phyloP scores from a whole-genome alignment of 805 yeast species.

The Zygoascus biomembranicola region DNA sequence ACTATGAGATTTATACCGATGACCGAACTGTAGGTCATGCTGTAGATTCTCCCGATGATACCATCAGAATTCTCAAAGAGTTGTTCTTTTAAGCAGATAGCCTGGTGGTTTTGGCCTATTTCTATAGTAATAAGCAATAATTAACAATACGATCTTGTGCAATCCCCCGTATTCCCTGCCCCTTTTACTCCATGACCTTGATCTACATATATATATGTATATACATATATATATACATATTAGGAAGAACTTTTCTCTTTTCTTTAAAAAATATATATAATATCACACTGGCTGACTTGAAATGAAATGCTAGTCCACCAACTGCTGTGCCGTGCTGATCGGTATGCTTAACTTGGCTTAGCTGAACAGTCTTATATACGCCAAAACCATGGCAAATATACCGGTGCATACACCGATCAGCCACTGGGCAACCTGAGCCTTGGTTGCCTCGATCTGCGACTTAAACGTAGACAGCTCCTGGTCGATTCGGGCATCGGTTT shows the following conservation, averaged over 20 bases:
- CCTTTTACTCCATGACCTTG: too few species aligned
- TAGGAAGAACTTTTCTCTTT: too few species aligned
- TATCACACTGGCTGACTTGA: too few species aligned
- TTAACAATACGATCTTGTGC: too few species aligned
- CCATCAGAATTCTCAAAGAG: slow-evolving; percentile 77
- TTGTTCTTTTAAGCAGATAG: slow-evolving; percentile 37
- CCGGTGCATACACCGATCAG: slow-evolving; percentile 97
- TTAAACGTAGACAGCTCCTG: slow-evolving; percentile 93
- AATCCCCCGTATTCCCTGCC: too few species aligned
- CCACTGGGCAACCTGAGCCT: slow-evolving; percentile 98
- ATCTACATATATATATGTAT: too few species aligned
- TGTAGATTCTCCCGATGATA: slow-evolving; percentile 82
- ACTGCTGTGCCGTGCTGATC: too few species aligned
- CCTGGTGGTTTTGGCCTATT: too few species aligned
- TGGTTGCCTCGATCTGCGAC: slow-evolving; percentile 90
- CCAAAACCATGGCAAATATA: slow-evolving; percentile 88
- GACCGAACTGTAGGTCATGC: slow-evolving; percentile 93
- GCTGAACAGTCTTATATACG: slow-evolving; percentile 77
- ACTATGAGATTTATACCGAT: slow-evolving; percentile 91
- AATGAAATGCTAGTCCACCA: too few species aligned
- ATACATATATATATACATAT: too few species aligned
- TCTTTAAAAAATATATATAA: too few species aligned
- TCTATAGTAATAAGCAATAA: too few species aligned
- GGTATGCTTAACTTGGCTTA: slow-evolving; percentile 24
- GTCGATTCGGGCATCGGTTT: slow-evolving; percentile 89